phyloP scores from a whole-genome alignment of 2,329 filamentous ascomycete species.

The Xylariaceae sp. region DNA sequence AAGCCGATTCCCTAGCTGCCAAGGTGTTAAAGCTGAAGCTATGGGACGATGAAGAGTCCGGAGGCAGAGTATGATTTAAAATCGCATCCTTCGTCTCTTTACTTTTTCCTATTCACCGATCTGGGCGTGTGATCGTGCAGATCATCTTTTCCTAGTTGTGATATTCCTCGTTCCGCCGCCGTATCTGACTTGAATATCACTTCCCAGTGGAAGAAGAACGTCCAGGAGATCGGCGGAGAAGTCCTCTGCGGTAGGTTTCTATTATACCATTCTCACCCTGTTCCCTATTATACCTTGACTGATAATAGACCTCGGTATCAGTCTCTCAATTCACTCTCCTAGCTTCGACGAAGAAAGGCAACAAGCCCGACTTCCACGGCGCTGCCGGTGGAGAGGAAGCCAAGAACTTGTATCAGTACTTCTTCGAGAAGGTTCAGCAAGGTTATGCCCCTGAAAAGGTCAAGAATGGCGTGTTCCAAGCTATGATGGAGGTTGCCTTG shows the following conservation, averaged over 20 bases:
- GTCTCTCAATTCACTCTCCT: conserved; percentile 96
- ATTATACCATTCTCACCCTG: neutral
- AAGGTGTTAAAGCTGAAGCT: conserved; percentile 88
- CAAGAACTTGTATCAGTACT: conserved; percentile 74
- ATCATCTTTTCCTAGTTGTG: neutral
- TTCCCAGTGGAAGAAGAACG: conserved; percentile 78
- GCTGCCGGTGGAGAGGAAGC: conserved; percentile 76
- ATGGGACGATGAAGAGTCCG: conserved; percentile 73
- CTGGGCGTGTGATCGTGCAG: neutral
- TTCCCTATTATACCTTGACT: conserved; percentile 1
- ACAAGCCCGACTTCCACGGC: conserved; percentile 90
- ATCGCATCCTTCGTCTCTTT: conserved; percentile 10
- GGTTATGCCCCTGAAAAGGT: conserved; percentile 70
- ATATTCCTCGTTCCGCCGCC: neutral
- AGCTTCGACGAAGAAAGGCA: conserved; percentile 90
- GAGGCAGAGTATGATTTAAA: conserved; percentile 50
- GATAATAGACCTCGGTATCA: conserved; percentile 33
- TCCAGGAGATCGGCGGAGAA: conserved; percentile 84
- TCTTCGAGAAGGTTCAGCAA: conserved; percentile 69
- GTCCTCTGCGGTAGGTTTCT: conserved; percentile 75
- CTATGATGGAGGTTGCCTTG: conserved; percentile 96
- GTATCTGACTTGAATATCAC: conserved; percentile 17
- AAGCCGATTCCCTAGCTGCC: conserved; percentile 73
- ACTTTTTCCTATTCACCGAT: neutral
- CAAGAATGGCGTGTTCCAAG: conserved; percentile 94